Evolutionary conservation across 345 rosid genomes (phyloP), one percentile per base, ranked within the genome.

Genomic region (Dipteronia sinensis): DNA sequence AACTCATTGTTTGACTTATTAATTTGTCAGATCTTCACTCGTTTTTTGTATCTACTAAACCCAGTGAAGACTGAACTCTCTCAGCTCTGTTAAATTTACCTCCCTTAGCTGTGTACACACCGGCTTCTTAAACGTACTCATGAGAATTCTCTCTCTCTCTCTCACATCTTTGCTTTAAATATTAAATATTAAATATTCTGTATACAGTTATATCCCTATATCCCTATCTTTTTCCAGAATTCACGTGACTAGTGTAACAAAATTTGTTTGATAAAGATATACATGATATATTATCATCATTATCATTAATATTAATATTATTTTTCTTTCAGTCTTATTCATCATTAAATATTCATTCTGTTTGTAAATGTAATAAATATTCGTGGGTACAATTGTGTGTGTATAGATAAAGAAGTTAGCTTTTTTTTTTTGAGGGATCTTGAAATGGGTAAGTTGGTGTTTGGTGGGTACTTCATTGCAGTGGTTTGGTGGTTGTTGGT

Each of bases 221-320:
- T 12, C 19, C 7, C 23, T 44, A 74, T 31, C 69, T 78, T 82
- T 82, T 65, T 61, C 75, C 74, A 79, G 84, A 68, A 81, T 76
- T 84, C 91, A 88, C 89, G 83, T 84, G 91, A 74, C 77, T 47
- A 61, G 40, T 75, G 70, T 67, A 87, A 79, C 83, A 56, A 81
- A 87, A 80, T 83, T 73, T 70, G 64, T 79, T 80, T 78, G 49
- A 73, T 65, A 13, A 31, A 49, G 42, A 66, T 17, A 65, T 46
- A 49, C 51, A 10, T 74, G 71, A 34, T 71, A 74, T 49, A 49
- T 49, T 42, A 46, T 53, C n/a, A 15, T 59, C 83, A 80, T 68
- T 68, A 55, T 76, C 79, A 65, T 44, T 67, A 74, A 44, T 68
- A 71, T 68, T 80, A 46, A 16, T 65, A 20, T 71, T 55, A 13